Evolutionary conservation across 225 moss, liverwort and hornwort genomes (phyloP).

Genomic region (Straminergon stramineum): DNA sequence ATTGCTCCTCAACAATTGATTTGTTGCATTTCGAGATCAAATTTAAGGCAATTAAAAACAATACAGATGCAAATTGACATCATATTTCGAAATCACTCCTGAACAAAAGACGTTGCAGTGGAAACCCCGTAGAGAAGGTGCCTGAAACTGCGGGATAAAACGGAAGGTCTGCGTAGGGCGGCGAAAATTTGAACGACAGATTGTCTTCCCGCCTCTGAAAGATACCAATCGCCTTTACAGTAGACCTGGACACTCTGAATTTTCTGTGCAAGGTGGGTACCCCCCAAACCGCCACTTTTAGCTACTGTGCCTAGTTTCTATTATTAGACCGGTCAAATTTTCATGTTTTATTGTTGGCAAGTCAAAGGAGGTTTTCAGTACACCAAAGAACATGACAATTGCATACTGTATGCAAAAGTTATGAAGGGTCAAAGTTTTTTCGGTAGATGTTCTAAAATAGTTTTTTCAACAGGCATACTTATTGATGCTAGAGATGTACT

Average conservation of each 20-base stretch:
- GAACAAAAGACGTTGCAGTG: neutral
- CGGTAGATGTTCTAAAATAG: neutral
- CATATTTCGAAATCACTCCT: neutral
- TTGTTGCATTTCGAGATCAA: neutral
- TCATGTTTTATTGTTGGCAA: neutral
- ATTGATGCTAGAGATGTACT: neutral
- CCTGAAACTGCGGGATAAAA: neutral
- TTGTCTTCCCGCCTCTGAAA: neutral
- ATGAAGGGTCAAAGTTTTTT: too few relatives aligned
- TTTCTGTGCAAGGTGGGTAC: neutral
- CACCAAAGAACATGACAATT: accelerated
- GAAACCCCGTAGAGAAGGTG: neutral
- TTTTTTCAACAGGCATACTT: neutral
- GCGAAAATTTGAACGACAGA: neutral
- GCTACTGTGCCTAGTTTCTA: neutral
- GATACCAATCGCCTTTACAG: neutral
- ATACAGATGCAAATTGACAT: neutral
- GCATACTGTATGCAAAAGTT: neutral
- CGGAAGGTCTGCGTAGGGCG: neutral
- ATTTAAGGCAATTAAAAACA: neutral
- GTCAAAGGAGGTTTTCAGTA: neutral
- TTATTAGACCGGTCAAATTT: neutral
- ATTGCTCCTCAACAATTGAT: neutral
- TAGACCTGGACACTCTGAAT: neutral
- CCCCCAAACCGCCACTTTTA: neutral